Evolutionary conservation across 2,329 filamentous ascomycete species (phyloP).

Genomic region (Penicillium occitanis): DNA sequence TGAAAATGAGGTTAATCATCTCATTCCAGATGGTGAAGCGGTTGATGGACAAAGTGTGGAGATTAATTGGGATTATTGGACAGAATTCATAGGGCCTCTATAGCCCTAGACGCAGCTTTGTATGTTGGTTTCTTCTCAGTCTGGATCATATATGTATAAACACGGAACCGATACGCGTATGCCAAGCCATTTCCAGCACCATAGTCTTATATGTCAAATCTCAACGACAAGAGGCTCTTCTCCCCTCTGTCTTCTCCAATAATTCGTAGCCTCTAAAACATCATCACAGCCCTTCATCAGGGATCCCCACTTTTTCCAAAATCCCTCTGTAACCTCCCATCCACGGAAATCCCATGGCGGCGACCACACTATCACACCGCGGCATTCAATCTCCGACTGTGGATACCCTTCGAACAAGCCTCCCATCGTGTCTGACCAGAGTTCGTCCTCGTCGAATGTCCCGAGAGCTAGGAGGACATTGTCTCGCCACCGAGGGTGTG

Average conservation of each 20-base stretch:
- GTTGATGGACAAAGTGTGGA: neutral
- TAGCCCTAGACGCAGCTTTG: neutral
- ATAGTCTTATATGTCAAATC: neutral
- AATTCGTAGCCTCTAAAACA: slow-evolving; percentile 9
- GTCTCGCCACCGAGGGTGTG: slow-evolving; percentile 12
- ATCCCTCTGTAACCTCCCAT: slow-evolving; percentile 15
- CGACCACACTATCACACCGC: slow-evolving; percentile 15
- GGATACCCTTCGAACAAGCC: slow-evolving; percentile 15
- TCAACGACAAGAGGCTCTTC: neutral
- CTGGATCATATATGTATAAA: neutral
- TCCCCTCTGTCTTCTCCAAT: slow-evolving; percentile 10
- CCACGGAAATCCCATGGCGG: slow-evolving; percentile 18
- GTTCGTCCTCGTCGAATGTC: slow-evolving; percentile 13
- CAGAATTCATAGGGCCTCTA: neutral
- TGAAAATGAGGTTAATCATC: no score
- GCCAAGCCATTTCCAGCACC: no score
- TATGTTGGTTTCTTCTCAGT: neutral
- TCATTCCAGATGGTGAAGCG: neutral
- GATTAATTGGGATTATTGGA: neutral
- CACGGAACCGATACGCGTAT: neutral
- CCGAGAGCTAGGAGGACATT: slow-evolving; percentile 11
- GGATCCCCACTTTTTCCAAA: slow-evolving; percentile 11
- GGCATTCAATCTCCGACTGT: slow-evolving; percentile 8
- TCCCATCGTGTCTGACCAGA: slow-evolving; percentile 14
- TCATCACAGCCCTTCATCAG: slow-evolving; percentile 14